Conservation (phyloP, 1,139 yeast genomes). For the Pichia sp. region DNA sequence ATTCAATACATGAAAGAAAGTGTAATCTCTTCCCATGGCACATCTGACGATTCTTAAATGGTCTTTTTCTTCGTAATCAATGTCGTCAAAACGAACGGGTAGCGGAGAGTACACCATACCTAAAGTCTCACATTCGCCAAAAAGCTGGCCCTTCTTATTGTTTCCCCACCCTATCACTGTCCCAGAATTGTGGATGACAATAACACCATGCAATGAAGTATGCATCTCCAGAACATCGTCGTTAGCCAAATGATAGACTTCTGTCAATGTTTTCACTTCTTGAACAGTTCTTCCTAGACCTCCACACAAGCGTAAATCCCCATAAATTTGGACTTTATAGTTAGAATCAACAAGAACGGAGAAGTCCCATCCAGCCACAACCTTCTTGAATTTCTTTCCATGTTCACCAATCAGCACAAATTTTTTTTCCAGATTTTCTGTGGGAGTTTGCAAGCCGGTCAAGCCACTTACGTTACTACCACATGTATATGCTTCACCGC, state of each 20-base stretch:
- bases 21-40: conserved; percentile 46
- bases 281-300: not conserved
- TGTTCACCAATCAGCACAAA: not conserved
- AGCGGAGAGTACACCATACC: conserved; percentile 27
- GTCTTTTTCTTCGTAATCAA: not conserved
- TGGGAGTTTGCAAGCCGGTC: not conserved
- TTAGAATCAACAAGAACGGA: not conserved
- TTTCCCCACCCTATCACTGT: conserved; percentile 77
- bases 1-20: conserved; percentile 23
- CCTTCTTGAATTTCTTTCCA: not conserved
- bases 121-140: conserved; percentile 17
- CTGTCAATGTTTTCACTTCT: not conserved
- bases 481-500: conserved; percentile 50
- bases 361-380: conserved; percentile 12
- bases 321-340: not conserved
- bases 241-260: not conserved
- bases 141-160: conserved; percentile 71
- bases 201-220: conserved; percentile 55
- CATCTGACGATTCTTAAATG: conserved; percentile 20
- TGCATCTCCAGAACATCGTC: not conserved
- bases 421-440: not conserved
- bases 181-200: conserved; percentile 36
- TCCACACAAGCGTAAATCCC: not conserved
- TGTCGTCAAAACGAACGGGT: conserved; percentile 19
- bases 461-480: conserved; percentile 37